These are phyloP conservation scores for Phytophthora litchii DNA, from an alignment of 352 stramenopile genomes.

Conservation along the genomic window DNA sequence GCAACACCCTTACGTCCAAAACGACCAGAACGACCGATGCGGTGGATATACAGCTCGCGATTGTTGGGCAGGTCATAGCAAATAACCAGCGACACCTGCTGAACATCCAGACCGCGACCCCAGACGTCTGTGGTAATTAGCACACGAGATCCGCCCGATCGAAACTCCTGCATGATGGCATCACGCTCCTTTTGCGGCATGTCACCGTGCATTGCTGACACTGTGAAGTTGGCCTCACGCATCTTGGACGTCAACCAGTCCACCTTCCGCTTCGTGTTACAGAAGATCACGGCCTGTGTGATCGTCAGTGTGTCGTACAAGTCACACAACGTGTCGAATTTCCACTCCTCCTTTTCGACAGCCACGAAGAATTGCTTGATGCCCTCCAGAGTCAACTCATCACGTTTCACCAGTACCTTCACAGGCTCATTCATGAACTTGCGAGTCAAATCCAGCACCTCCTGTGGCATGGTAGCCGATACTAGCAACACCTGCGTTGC, in stretches of 20 bases:
- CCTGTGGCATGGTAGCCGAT: constrained; percentile 93
- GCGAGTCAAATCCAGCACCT: constrained; percentile 96
- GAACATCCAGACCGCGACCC: constrained; percentile 97
- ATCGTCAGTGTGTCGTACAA: constrained; percentile 99
- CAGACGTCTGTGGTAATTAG: constrained; percentile 98
- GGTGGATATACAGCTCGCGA: constrained; percentile 96
- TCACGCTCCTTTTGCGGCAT: constrained; percentile 96
- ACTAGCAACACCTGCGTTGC: constrained; percentile 95
- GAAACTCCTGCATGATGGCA: constrained; percentile 97
- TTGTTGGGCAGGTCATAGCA: constrained; percentile 98
- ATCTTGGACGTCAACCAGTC: constrained; percentile 98
- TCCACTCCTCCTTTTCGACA: constrained; percentile 99
- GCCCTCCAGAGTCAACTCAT: constrained; percentile 96
- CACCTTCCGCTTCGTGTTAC: constrained; percentile 98
- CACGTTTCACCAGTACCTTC: constrained; percentile 96
- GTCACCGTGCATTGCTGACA: constrained; percentile 97
- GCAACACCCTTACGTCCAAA: constrained; percentile 97
- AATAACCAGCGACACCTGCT: constrained; percentile 97
- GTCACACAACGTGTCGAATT: constrained; percentile 99
- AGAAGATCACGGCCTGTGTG: constrained; percentile 99
- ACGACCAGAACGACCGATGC: constrained; percentile 95
- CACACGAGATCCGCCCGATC: constrained; percentile 93
- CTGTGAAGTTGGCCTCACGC: constrained; percentile 96
- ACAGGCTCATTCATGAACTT: constrained; percentile 99
- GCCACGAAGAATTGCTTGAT: constrained; percentile 99